These are phyloP conservation scores for Heimioporus sp. DNA, from an alignment of 768 basidiomycete genomes.

Conservation along the genomic window DNA sequence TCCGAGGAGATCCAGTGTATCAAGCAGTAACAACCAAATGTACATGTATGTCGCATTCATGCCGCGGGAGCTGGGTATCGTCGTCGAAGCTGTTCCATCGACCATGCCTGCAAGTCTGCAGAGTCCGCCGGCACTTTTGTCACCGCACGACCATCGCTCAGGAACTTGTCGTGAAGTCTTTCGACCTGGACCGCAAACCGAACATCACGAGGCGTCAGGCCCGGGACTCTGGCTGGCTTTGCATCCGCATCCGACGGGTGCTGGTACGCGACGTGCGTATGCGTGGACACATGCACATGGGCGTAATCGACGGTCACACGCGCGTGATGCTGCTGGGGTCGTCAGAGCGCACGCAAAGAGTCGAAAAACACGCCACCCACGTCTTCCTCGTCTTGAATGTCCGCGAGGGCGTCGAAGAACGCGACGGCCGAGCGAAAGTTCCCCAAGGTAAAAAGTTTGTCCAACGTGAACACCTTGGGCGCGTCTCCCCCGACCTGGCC, in stretches of 20 bases:
- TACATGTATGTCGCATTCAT: background rate
- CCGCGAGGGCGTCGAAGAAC: conserved; percentile 28
- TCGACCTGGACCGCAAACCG: conserved; percentile 49
- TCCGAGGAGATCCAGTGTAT: conserved; percentile 4
- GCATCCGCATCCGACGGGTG: conserved; percentile 2
- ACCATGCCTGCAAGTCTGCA: conserved; percentile 16
- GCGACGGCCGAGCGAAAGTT: conserved; percentile 21
- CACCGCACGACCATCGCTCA: conserved; percentile 19
- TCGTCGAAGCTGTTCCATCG: conserved; percentile 22
- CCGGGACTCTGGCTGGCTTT: conserved; percentile 27
- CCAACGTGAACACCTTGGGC: conserved; percentile 18
- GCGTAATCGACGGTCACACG: conserved; percentile 27
- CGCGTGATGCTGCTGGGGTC: conserved; percentile 26
- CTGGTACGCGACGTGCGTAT: conserved; percentile 29
- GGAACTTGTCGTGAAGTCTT: conserved; percentile 24
- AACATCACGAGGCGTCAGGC: conserved; percentile 51
- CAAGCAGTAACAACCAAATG: background rate
- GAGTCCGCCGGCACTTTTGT: conserved; percentile 18
- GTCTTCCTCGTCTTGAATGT: conserved; percentile 29
- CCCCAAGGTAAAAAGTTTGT: conserved; percentile 30
- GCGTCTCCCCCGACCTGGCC: conserved; percentile 9
- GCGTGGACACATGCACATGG: conserved; percentile 19
- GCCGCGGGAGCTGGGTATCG: conserved; percentile 13
- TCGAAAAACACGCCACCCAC: conserved; percentile 20
- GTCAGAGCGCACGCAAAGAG: background rate